These are phyloP conservation scores for Colletotrichum trifolii DNA, from an alignment of 2,329 filamentous ascomycete species.

Conservation along the genomic window DNA sequence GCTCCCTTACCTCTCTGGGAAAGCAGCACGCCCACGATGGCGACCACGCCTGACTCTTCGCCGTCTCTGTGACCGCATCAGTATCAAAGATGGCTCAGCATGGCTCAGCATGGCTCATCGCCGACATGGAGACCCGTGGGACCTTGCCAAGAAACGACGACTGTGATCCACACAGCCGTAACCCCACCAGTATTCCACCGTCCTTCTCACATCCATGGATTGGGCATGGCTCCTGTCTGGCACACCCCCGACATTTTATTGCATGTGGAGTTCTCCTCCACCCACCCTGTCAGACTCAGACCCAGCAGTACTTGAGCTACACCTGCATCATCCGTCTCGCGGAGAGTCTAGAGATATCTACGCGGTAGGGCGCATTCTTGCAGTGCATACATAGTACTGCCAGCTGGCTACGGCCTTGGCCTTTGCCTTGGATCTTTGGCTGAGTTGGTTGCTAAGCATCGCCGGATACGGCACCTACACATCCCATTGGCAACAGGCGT, in stretches of 20 bases:
- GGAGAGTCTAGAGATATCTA: no score
- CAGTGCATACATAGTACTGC: no score
- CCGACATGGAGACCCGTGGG: not conserved
- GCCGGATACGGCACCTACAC: slow-evolving; percentile 30
- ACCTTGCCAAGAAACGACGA: not conserved
- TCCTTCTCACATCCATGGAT: not conserved
- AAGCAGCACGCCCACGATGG: not conserved
- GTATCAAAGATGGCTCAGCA: slow-evolving; percentile 20
- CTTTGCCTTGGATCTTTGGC: not conserved
- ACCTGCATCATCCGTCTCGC: not conserved
- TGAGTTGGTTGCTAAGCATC: slow-evolving; percentile 14
- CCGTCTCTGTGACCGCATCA: slow-evolving; percentile 17
- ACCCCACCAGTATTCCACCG: slow-evolving; percentile 12
- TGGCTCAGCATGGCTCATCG: not conserved
- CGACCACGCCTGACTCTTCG: slow-evolving; percentile 14
- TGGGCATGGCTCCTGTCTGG: no score
- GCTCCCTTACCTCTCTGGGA: no score
- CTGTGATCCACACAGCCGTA: slow-evolving; percentile 31
- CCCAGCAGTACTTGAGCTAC: not conserved
- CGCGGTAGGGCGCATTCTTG: no score
- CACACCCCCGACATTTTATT: slow-evolving; percentile 15
- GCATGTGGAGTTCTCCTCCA: slow-evolving; percentile 14
- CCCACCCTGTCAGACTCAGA: slow-evolving; percentile 19
- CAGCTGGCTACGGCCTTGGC: no score
- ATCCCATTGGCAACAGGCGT: not conserved